Conservation (phyloP, 768 basidiomycete genomes). For the Terana coerulea region DNA sequence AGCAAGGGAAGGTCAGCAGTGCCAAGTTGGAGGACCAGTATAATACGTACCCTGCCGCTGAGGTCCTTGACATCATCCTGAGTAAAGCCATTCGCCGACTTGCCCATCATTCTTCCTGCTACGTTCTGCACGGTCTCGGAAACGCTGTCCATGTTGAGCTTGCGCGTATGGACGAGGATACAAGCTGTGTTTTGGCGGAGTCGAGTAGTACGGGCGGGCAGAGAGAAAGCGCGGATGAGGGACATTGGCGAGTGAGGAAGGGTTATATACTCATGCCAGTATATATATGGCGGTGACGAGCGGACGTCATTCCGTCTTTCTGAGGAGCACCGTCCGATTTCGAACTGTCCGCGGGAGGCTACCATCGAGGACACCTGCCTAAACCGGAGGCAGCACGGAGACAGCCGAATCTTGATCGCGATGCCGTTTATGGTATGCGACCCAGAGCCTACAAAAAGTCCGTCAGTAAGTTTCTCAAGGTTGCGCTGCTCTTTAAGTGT, state of each 20-base stretch:
- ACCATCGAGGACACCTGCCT: background rate
- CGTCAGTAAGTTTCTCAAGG: no score
- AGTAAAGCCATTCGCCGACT: slow-evolving; percentile 7
- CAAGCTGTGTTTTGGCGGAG: no score
- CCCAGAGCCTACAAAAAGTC: background rate
- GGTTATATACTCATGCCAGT: background rate
- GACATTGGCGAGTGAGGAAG: background rate
- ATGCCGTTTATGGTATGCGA: background rate
- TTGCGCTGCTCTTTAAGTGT: no score
- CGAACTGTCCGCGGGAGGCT: background rate
- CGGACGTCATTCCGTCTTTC: slow-evolving; percentile 1
- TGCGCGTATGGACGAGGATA: no score
- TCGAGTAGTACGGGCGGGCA: background rate
- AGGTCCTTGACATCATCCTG: slow-evolving; percentile 13
- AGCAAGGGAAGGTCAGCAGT: background rate
- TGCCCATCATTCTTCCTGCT: background rate
- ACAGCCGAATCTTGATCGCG: background rate
- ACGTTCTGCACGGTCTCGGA: slow-evolving; percentile 2
- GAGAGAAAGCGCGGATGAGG: background rate
- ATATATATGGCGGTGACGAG: background rate
- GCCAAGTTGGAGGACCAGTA: background rate
- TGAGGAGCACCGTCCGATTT: background rate
- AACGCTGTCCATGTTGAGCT: no score
- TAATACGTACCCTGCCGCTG: slow-evolving; percentile 12
- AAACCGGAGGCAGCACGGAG: background rate